Evolutionary conservation across 148 eudicot species (phyloP).

Genomic region (Vaccinium macrocarpon): DNA sequence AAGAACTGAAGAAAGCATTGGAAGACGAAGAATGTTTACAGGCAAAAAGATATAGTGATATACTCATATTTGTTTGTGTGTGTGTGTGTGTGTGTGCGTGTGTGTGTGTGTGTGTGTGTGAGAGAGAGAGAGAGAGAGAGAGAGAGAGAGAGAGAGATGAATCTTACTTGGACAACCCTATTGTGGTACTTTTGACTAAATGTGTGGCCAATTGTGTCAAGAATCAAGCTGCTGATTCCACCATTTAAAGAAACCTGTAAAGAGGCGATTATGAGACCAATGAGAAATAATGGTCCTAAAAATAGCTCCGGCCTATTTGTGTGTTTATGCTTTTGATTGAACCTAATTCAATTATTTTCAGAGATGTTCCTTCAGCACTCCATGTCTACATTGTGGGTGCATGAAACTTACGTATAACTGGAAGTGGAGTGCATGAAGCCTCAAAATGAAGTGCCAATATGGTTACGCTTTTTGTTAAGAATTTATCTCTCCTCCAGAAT

Average conservation of each 20-base stretch:
- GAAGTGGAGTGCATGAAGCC: neutral
- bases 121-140: neutral
- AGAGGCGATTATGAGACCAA: conserved; percentile 9
- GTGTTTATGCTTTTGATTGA: neutral
- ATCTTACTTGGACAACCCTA: conserved; percentile 79
- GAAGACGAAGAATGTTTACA: conserved; percentile 1
- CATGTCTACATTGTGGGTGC: neutral
- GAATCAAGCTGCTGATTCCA: conserved; percentile 66
- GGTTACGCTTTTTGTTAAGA: neutral
- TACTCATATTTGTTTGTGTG: neutral
- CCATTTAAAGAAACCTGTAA: conserved; percentile 68
- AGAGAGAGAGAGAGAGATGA: conserved; percentile 8
- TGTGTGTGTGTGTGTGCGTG: too few relatives aligned
- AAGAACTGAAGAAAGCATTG: neutral
- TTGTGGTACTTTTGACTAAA: conserved; percentile 83
- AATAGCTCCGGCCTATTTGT: neutral
- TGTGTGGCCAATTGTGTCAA: conserved; percentile 83
- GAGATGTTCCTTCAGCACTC: neutral
- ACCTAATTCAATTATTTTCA: neutral
- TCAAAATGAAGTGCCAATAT: neutral
- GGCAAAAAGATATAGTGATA: neutral
- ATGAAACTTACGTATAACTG: neutral
- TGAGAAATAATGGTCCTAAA: neutral
- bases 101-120: too few relatives aligned
- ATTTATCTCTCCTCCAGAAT: neutral